Evolutionary conservation across 2,329 filamentous ascomycete genomes (phyloP).

Genomic region (Venturiaceae sp.): DNA sequence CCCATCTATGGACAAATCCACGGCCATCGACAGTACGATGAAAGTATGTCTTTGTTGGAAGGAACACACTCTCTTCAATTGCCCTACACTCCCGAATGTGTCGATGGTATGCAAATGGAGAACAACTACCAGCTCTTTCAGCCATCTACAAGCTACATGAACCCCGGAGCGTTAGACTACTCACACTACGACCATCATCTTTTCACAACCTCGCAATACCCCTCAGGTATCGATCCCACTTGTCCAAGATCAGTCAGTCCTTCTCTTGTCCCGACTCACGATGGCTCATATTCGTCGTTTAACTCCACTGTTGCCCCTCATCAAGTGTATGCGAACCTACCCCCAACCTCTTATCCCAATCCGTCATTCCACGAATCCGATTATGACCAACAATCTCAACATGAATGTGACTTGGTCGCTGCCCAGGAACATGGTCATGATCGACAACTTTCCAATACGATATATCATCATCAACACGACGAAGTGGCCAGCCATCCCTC

Average conservation of each 20-base stretch:
- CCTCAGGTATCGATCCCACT: neutral
- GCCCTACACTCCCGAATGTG: neutral
- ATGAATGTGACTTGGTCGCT: neutral
- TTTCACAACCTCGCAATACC: neutral
- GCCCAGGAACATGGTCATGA: neutral
- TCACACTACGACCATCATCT: neutral
- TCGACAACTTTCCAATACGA: neutral
- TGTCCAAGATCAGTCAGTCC: neutral
- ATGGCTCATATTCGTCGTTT: neutral
- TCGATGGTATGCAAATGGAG: neutral
- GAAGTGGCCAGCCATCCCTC: constrained; percentile 8
- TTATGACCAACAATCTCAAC: neutral
- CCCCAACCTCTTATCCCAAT: neutral
- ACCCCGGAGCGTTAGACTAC: neutral
- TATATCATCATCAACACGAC: neutral
- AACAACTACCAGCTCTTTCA: neutral
- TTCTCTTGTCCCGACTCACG: neutral
- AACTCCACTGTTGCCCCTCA: neutral
- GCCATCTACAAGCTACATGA: neutral
- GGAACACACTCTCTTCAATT: neutral
- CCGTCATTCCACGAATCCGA: neutral
- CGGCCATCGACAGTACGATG: neutral
- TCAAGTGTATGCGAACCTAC: neutral
- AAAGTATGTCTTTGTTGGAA: neutral
- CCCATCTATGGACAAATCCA: neutral